Evolutionary conservation across 257 asterid species (phyloP).

Genomic region (Primulina tabacum): DNA sequence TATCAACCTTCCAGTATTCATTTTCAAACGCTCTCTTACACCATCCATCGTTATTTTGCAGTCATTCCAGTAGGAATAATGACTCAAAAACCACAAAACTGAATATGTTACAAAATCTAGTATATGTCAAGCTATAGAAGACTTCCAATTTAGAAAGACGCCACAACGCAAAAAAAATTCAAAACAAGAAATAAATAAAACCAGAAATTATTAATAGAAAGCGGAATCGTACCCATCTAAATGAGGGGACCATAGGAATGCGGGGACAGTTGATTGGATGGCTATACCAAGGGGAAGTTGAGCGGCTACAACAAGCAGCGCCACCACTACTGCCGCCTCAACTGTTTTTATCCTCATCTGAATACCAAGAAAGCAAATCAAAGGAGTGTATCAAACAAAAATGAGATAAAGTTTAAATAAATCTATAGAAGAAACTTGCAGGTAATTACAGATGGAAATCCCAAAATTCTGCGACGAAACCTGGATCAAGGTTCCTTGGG

Average conservation of each 20-base stretch:
- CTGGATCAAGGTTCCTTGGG: background rate
- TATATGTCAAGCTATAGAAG: background rate
- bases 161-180: background rate
- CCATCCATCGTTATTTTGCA: background rate
- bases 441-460: background rate
- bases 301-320: conserved; percentile 40
- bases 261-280: conserved; percentile 41
- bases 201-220: conserved; percentile 6
- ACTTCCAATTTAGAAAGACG: background rate
- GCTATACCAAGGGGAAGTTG: conserved; percentile 32
- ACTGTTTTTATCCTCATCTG: conserved; percentile 34
- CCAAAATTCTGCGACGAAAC: background rate
- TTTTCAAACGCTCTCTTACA: background rate
- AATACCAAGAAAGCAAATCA: conserved; percentile 18
- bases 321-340: conserved; percentile 33
- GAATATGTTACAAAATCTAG: background rate
- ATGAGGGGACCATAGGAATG: conserved; percentile 64
- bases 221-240: conserved; percentile 43
- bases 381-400: conserved; percentile 13
- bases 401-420: too few relatives aligned
- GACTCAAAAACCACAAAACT: background rate
- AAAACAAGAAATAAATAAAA: background rate
- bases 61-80: background rate
- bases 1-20: background rate
- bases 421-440: background rate